Evolutionary conservation across 352 stramenopile genomes (phyloP).

Genomic region (Pythium dissotocum): DNA sequence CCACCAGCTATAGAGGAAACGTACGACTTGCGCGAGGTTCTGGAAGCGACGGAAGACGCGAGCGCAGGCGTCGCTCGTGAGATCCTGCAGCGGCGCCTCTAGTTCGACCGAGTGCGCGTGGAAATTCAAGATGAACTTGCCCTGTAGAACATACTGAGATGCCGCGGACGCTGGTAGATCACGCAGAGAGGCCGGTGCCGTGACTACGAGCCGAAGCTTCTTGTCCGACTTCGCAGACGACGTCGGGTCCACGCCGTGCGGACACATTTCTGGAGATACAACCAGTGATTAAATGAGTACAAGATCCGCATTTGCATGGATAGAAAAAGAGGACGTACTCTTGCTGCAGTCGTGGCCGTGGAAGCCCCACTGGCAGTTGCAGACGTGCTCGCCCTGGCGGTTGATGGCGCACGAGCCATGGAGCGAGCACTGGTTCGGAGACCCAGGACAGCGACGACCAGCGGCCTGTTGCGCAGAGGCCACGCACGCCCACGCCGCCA

Average conservation of each 20-base stretch:
- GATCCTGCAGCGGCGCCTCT: slow-evolving; percentile 46
- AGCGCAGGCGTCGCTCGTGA: slow-evolving; percentile 61
- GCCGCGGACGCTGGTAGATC: slow-evolving; percentile 2
- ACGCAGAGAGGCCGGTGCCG: slow-evolving; percentile 11
- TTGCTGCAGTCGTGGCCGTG: slow-evolving; percentile 55
- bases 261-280: slow-evolving; percentile 60
- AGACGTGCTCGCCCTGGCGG: slow-evolving; percentile 61
- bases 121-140: slow-evolving; percentile 59
- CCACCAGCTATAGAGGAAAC: not conserved
- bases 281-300: not conserved
- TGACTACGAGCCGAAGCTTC: slow-evolving; percentile 48
- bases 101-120: slow-evolving; percentile 72
- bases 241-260: slow-evolving; percentile 58
- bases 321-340: slow-evolving; percentile 37
- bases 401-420: slow-evolving; percentile 69
- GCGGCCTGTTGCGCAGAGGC: not conserved
- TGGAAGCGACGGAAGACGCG: slow-evolving; percentile 68
- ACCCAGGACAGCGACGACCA: slow-evolving; percentile 45
- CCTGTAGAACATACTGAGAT: slow-evolving; percentile 29
- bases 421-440: slow-evolving; percentile 68
- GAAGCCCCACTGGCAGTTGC: slow-evolving; percentile 81
- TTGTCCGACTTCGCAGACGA: slow-evolving; percentile 44
- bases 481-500: not conserved
- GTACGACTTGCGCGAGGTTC: slow-evolving; percentile 59
- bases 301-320: not conserved